phyloP scores from a whole-genome alignment of 805 yeast species.

The Maudiozyma barnettii region DNA sequence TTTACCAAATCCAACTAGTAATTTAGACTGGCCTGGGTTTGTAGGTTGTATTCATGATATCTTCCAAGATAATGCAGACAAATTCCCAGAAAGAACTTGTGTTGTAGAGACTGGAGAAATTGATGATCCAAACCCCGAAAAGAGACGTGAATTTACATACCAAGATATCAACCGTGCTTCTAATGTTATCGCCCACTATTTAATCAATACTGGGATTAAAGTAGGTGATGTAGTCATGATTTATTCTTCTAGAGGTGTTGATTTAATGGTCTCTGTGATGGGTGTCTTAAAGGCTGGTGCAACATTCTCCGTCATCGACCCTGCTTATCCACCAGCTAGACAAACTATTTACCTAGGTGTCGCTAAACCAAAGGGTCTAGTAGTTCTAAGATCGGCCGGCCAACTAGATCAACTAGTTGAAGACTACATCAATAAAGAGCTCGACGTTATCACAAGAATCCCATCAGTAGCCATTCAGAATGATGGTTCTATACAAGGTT shows the following conservation, averaged over 20 bases:
- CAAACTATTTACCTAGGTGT: slow-evolving; percentile 89
- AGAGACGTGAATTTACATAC: slow-evolving; percentile 71
- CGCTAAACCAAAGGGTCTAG: slow-evolving; percentile 85
- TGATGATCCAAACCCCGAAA: slow-evolving; percentile 33
- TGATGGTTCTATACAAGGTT: slow-evolving; percentile 65
- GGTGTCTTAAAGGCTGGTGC: slow-evolving; percentile 98
- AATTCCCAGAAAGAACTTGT: slow-evolving; percentile 79
- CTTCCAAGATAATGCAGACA: slow-evolving; percentile 75
- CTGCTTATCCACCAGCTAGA: slow-evolving; percentile 97
- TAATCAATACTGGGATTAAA: slow-evolving; percentile 69
- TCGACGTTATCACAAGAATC: slow-evolving; percentile 61
- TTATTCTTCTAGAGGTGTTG: slow-evolving; percentile 96
- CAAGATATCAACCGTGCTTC: slow-evolving; percentile 87
- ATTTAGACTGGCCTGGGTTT: slow-evolving; percentile 83
- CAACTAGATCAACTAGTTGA: slow-evolving; percentile 65
- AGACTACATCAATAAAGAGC: slow-evolving; percentile 63
- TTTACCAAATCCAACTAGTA: slow-evolving; percentile 80
- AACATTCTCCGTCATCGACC: slow-evolving; percentile 95
- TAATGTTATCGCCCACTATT: slow-evolving; percentile 83
- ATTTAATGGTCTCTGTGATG: slow-evolving; percentile 91
- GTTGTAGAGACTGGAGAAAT: slow-evolving; percentile 76
- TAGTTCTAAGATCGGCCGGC: slow-evolving; percentile 89
- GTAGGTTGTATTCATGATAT: slow-evolving; percentile 97
- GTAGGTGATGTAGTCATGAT: slow-evolving; percentile 96
- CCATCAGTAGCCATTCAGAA: slow-evolving; percentile 71